phyloP scores from a whole-genome alignment of 768 basidiomycete species.

The Artomyces pyxidatus region DNA sequence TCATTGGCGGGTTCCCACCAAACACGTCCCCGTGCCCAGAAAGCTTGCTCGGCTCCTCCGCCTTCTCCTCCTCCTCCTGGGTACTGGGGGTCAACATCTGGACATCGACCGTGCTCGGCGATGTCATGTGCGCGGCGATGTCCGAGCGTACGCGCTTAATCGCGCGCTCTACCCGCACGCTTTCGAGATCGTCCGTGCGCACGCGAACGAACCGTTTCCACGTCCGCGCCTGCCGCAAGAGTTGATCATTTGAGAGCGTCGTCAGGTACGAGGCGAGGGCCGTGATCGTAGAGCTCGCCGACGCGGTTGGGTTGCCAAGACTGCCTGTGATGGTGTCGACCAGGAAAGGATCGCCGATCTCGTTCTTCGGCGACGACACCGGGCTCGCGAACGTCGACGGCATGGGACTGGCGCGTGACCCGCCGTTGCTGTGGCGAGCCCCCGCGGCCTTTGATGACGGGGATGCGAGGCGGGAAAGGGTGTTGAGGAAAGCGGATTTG shows the following conservation, averaged over 20 bases:
- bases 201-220: constrained; percentile 88
- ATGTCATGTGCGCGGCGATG: constrained; percentile 60
- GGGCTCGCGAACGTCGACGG: constrained; percentile 37
- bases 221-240: constrained; percentile 52
- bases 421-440: constrained; percentile 29
- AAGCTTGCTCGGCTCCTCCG: constrained; percentile 2
- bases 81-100: constrained; percentile 11
- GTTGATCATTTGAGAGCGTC: constrained; percentile 58
- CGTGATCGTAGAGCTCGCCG: constrained; percentile 32
- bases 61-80: constrained; percentile 2
- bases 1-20: not conserved
- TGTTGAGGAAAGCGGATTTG: constrained; percentile 80
- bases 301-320: constrained; percentile 18
- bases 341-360: constrained; percentile 56
- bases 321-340: constrained; percentile 18
- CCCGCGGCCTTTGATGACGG: constrained; percentile 45
- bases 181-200: constrained; percentile 82
- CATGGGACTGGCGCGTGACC: constrained; percentile 8
- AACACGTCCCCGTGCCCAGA: constrained; percentile 2
- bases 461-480: constrained; percentile 75
- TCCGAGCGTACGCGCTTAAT: constrained; percentile 86
- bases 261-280: constrained; percentile 77
- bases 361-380: constrained; percentile 42
- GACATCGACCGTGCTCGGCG: constrained; percentile 17
- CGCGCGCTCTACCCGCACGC: constrained; percentile 76